Evolutionary conservation across 768 basidiomycete genomes (phyloP).

Genomic region (Pleurotus sapidus): DNA sequence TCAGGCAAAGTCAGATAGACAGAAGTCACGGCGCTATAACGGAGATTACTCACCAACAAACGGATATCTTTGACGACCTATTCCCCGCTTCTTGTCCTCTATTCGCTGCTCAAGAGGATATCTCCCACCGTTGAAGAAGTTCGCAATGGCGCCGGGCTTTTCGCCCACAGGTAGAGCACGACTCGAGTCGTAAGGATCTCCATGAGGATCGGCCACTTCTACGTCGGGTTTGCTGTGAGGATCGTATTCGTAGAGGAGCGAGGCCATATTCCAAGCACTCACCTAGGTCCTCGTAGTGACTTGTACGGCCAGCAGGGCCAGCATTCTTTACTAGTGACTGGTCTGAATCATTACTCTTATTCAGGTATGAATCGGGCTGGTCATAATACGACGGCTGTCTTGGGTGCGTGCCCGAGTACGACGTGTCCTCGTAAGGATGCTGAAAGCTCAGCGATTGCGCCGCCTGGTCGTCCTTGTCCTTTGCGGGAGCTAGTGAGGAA

Average conservation of each 20-base stretch:
- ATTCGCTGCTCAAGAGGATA: slow-evolving; percentile 79
- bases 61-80: slow-evolving; percentile 80
- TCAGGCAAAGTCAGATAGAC: slow-evolving; percentile 14
- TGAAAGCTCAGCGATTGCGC: neutral
- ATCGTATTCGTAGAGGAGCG: neutral
- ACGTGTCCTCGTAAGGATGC: neutral
- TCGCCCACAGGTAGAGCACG: slow-evolving; percentile 26
- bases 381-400: slow-evolving; percentile 3
- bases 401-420: neutral
- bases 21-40: neutral
- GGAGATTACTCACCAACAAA: slow-evolving; percentile 56
- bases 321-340: slow-evolving; percentile 46
- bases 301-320: slow-evolving; percentile 34
- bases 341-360: slow-evolving; percentile 11
- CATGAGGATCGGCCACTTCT: slow-evolving; percentile 67
- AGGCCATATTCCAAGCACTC: slow-evolving; percentile 8
- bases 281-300: slow-evolving; percentile 56
- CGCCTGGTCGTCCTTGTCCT: neutral
- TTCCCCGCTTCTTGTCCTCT: slow-evolving; percentile 82
- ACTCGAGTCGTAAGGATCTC: slow-evolving; percentile 17
- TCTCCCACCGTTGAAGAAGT: slow-evolving; percentile 42
- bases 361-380: slow-evolving; percentile 22
- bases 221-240: slow-evolving; percentile 1
- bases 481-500: neutral
- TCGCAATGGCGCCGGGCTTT: slow-evolving; percentile 37